Conservation (phyloP, 1,284 basidiomycete species). For the Cryptococcus hybrid region DNA sequence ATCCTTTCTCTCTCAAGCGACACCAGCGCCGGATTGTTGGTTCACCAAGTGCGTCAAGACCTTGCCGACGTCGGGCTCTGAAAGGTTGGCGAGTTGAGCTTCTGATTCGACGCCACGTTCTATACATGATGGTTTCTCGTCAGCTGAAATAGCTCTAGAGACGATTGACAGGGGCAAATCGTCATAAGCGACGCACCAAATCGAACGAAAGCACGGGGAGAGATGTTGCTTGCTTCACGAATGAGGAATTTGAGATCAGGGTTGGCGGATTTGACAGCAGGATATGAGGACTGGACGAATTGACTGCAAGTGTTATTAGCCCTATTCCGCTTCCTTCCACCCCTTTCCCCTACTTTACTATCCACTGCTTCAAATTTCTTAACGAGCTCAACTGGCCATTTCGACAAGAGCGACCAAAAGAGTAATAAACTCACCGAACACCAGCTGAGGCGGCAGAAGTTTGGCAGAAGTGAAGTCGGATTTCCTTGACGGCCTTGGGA, state of each 20-base stretch:
- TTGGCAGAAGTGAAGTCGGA: constrained; percentile 84
- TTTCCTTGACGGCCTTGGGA: constrained; percentile 77
- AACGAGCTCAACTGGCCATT: constrained; percentile 2
- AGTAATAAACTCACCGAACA: constrained; percentile 62
- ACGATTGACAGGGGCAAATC: not conserved
- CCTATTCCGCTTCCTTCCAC: not conserved
- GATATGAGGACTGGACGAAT: constrained; percentile 79
- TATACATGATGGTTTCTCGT: constrained; percentile 8
- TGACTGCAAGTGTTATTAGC: constrained; percentile 55
- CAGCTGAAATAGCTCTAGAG: not conserved
- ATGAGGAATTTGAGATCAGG: constrained; percentile 87
- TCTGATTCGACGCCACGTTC: constrained; percentile 48
- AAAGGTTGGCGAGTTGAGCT: constrained; percentile 38
- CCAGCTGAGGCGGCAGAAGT: constrained; percentile 73
- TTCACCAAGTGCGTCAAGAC: constrained; percentile 38
- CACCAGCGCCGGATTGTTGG: constrained; percentile 20
- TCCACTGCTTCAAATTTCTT: not conserved
- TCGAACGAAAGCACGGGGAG: constrained; percentile 82
- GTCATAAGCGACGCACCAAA: constrained; percentile 66
- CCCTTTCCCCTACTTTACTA: not conserved
- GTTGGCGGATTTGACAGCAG: constrained; percentile 79
- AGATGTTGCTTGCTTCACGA: constrained; percentile 83
- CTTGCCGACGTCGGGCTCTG: constrained; percentile 42
- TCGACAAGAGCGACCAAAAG: not conserved
- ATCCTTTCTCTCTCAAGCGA: constrained; percentile 12